Base-by-base conservation (phyloP, 208 protist genomes). In the Crithidia sp. region DNA sequence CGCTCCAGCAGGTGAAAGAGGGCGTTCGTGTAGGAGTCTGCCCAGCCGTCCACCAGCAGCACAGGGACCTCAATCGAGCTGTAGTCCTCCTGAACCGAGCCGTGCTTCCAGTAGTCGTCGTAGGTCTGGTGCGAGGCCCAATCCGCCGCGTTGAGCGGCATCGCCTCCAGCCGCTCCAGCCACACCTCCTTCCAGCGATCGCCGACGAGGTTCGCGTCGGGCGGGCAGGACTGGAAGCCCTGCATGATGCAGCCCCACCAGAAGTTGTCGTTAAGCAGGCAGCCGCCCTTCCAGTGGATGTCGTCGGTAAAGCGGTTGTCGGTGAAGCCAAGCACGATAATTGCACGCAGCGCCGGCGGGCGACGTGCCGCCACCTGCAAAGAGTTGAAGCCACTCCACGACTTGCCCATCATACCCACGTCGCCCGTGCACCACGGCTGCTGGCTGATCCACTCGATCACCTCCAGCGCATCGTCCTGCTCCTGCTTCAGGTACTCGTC, bases 191-290 rank as follows among this genome's bases (percentile, higher is more conserved):
- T 81, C 84, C 79, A 85, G 19, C 62, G 56, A 7, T 85, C 73
- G 7, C 84, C 87, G 28, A 92, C 82, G 57, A 84, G 66, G 39
- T 58, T 74, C 52, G 59, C 71, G 57, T 92, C 81, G 13, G 81
- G 74, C 12, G 84, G 87, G 40, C 68, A 74, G 16, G 79, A 87
- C 70, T 80, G 74, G 55, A 82, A 87, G 19, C 81, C 87, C 58
- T 89, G 77, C 87, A 92, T 87, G 58, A 92, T 76, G 56, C 74
- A 82, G 17, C 87, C 87, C 87, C 84, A 92, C 84, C 87, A 92
- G 52, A 89, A 88, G 71, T 87, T 91, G 63, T 91, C 83, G 73
- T 81, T 83, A n/a, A 91, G 81, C 61, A 91, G 71, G 57, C 86
- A 91, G 37, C 83, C 86, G 56, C 83, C 86, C 64, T 88, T 85